phyloP scores from a whole-genome alignment of 2,329 filamentous ascomycete genomes.

The Pseudogymnoascus sp. region DNA sequence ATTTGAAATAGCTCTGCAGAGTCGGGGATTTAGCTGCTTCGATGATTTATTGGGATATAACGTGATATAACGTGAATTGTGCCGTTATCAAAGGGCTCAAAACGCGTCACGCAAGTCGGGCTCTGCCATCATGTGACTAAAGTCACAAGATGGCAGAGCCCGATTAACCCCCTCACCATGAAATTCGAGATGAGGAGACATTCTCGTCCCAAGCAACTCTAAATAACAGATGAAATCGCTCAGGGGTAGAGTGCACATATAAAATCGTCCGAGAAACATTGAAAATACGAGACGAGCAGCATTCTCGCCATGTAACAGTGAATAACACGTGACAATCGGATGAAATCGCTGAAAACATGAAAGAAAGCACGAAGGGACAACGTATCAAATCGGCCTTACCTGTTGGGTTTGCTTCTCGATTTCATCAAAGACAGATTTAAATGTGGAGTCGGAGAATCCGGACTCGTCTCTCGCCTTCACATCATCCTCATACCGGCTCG shows the following conservation, averaged over 20 bases:
- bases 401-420: conserved; percentile 66
- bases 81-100: background rate
- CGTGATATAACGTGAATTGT: no score
- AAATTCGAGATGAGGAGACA: background rate
- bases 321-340: background rate
- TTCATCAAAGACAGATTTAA: conserved; percentile 67
- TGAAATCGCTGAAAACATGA: background rate
- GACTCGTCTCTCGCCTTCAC: conserved; percentile 46
- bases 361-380: background rate
- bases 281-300: background rate
- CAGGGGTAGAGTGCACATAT: background rate
- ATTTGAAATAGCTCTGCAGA: background rate
- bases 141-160: background rate
- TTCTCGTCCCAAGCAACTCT: background rate
- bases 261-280: background rate
- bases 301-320: background rate
- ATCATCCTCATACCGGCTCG: conserved; percentile 70
- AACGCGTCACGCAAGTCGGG: background rate
- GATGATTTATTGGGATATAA: background rate
- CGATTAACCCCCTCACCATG: background rate
- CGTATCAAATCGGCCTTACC: conserved; percentile 32
- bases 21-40: background rate
- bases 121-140: background rate
- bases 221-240: background rate
- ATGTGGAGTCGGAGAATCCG: conserved; percentile 65